Percentiles rank a stretch among this genome's conserved stretches.
phyloP scores from a whole-genome alignment of 176 grass and related monocot species.

The Oryza australiensis region DNA sequence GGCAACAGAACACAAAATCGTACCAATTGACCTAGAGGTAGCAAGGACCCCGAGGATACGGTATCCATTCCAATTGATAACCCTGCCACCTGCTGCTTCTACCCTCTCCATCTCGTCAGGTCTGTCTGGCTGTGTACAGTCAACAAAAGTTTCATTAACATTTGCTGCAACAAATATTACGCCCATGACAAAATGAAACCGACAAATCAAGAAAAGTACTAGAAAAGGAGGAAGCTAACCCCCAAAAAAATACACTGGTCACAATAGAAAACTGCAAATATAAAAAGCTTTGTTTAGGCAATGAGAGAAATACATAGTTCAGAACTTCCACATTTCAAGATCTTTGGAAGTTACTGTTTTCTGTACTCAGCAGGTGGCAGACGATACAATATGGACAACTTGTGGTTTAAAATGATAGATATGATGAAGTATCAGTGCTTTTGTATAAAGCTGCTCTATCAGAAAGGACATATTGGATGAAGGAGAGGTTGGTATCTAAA shows the following conservation, averaged over 20 bases:
- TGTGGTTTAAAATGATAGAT: neutral
- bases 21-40: slow-evolving; percentile 90
- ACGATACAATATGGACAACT: neutral
- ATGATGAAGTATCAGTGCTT: slow-evolving; percentile 17
- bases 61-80: slow-evolving; percentile 84
- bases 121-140: slow-evolving; percentile 70
- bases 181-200: neutral
- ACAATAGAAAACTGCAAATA: neutral
- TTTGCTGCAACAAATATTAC: neutral
- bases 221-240: neutral
- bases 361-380: neutral
- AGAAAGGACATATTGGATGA: neutral
- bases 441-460: neutral
- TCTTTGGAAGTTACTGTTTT: neutral
- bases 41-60: slow-evolving; percentile 78
- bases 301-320: neutral
- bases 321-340: neutral
- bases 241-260: neutral
- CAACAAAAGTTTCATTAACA: slow-evolving; percentile 30
- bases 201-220: neutral
- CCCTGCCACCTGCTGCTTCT: slow-evolving; percentile 70
- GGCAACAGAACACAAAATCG: slow-evolving; percentile 11
- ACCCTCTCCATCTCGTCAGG: slow-evolving; percentile 83
- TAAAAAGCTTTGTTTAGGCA: neutral
- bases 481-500: neutral